Evolutionary conservation across 202 grass and related monocot genomes (phyloP), one percentile per base, ranked within the genome.

Genomic region (Carex arenaria): DNA sequence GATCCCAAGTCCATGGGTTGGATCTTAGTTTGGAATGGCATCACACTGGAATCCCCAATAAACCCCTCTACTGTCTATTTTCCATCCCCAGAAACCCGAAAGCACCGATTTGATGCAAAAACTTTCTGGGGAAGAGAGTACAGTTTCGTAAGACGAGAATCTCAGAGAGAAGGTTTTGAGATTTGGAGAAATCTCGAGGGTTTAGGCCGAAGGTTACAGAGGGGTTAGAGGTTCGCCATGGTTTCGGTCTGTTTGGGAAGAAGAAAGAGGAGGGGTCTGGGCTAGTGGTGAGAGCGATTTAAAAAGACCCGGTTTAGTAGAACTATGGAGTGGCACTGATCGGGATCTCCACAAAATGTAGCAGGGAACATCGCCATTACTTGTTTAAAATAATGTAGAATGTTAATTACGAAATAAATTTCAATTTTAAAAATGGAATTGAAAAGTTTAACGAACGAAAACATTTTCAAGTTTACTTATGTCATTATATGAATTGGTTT

Each of bases 1-100:
- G 87, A 89, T 93, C 81, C 56, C 23, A 69, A 18, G 26, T 53
- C 89, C 87, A 85, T 91, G 69, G 81, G 78, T 36, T 87, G 85
- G 62, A 71, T 83, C 89, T 93, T 97, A 5, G 86, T 80, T 84
- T 93, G 93, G 81, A 97, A 88, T 74, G 90, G 89, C 87, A 97
- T 91, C 89, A 90, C 92, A 82, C 86, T 59, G 31, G 1, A 86
- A 81, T 75, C 61, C 9, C 3, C 67, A 30, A 74, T 76, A 38
- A 9, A 19, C 54, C 34, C 68, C 55, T 38, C 15, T 23, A 30
- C n/a, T 51, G 40, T 26, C 42, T 51, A 23, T 66, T 66, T 42
- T 31, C 79, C 79, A 82, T 82, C 60, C 47, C 43, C 62, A 55
- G 12, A 51, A 75, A 82, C 60, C 0, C 38, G 38, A 40, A 28